These are phyloP conservation scores for Leccinellum rugosiceps DNA, from an alignment of 768 basidiomycete species.

Conservation along the genomic window DNA sequence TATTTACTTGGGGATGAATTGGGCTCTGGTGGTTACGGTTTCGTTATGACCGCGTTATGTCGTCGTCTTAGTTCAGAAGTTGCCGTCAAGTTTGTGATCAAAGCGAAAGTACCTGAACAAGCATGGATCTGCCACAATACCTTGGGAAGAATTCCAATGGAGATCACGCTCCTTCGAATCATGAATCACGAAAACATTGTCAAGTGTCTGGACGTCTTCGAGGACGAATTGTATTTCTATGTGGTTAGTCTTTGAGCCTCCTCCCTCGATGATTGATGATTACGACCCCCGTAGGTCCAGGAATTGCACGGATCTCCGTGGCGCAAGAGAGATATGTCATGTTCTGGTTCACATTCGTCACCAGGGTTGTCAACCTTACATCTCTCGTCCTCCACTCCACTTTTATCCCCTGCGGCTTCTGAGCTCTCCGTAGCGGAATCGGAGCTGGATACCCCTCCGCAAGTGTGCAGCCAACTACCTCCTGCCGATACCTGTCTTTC, in stretches of 20 bases:
- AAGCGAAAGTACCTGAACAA: slow-evolving; percentile 57
- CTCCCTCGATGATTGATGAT: slow-evolving; percentile 1
- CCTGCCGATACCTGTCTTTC: slow-evolving; percentile 17
- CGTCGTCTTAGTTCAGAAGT: slow-evolving; percentile 62
- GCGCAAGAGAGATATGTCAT: slow-evolving; percentile 46
- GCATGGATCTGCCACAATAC: slow-evolving; percentile 55
- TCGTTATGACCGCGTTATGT: slow-evolving; percentile 85
- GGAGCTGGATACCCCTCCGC: slow-evolving; percentile 43
- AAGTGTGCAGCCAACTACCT: slow-evolving; percentile 24
- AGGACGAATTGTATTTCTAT: slow-evolving; percentile 84
- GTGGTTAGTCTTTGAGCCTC: slow-evolving; percentile 51
- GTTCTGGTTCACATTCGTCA: slow-evolving; percentile 21
- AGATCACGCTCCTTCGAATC: slow-evolving; percentile 72
- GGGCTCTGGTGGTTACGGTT: slow-evolving; percentile 91
- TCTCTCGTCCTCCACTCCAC: slow-evolving; percentile 43
- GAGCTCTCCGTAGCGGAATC: slow-evolving; percentile 44
- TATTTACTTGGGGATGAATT: slow-evolving; percentile 74
- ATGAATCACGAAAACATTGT: slow-evolving; percentile 81
- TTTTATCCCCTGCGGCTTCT: slow-evolving; percentile 56
- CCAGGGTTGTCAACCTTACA: slow-evolving; percentile 23
- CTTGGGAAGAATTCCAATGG: slow-evolving; percentile 69
- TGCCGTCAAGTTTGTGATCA: slow-evolving; percentile 94
- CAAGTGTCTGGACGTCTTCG: slow-evolving; percentile 78
- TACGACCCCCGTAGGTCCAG: slow-evolving; percentile 57
- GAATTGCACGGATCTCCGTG: slow-evolving; percentile 93